phyloP scores from a whole-genome alignment of 2,329 filamentous ascomycete species.

The Ceratocystis alfenasii region DNA sequence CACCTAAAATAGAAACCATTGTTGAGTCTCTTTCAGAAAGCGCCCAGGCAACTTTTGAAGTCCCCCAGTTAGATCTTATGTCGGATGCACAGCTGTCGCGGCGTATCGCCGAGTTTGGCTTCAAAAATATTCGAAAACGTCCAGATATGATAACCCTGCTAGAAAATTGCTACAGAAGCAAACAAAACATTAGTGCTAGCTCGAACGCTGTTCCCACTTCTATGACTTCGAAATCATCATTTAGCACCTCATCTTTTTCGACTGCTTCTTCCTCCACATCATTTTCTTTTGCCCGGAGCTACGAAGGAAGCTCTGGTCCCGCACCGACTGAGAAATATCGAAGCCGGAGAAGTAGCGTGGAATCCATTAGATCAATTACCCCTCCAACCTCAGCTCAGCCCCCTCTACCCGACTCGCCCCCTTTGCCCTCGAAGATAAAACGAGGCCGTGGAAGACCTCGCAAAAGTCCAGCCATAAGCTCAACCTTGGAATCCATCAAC shows the following conservation, averaged over 20 bases:
- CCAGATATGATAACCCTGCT: conserved; percentile 58
- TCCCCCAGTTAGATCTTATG: conserved; percentile 48
- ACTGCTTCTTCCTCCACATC: background rate
- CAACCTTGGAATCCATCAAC: background rate
- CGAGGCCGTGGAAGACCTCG: conserved; percentile 29
- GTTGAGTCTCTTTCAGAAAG: conserved; percentile 10
- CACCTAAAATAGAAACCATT: background rate
- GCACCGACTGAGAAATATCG: conserved; percentile 6
- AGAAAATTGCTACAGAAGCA: conserved; percentile 58
- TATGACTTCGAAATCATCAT: background rate
- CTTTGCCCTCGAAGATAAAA: background rate
- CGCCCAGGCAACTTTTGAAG: background rate
- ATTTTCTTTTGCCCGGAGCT: background rate
- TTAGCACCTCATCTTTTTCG: conserved; percentile 6
- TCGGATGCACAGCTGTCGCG: conserved; percentile 51
- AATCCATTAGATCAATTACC: conserved; percentile 7
- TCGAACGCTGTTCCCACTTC: background rate
- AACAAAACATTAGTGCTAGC: conserved; percentile 29
- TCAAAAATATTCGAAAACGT: conserved; percentile 58
- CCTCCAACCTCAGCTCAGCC: conserved; percentile 19
- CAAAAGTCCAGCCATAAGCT: conserved; percentile 3
- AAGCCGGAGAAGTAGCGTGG: conserved; percentile 4
- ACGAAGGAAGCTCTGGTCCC: background rate
- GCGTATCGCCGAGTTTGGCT: conserved; percentile 53
- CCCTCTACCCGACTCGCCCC: background rate